These are phyloP conservation scores for Alternaria triticina DNA, from an alignment of 2,329 filamentous ascomycete species.

Conservation along the genomic window DNA sequence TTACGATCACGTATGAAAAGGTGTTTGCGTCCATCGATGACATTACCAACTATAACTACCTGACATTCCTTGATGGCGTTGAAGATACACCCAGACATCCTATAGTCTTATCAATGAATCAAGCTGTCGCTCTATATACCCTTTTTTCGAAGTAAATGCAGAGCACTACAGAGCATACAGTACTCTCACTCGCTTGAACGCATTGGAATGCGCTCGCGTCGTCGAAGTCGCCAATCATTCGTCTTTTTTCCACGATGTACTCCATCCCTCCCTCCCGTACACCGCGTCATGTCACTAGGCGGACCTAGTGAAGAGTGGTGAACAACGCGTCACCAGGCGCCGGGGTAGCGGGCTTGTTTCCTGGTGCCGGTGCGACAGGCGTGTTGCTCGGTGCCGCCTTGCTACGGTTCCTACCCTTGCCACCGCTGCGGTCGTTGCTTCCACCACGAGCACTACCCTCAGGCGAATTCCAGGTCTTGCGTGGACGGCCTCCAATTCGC, in stretches of 20 bases:
- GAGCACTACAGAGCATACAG: neutral
- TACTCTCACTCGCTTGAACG: neutral
- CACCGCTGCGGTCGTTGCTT: neutral
- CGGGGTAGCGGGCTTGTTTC: neutral
- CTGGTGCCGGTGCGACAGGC: neutral
- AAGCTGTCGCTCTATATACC: neutral
- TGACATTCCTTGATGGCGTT: neutral
- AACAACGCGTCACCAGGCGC: neutral
- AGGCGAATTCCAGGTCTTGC: neutral
- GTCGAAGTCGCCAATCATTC: neutral
- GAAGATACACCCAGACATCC: neutral
- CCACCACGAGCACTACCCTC: neutral
- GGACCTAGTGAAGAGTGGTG: neutral
- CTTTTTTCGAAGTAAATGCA: neutral
- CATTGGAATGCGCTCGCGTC: neutral
- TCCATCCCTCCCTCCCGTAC: neutral
- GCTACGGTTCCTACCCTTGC: neutral
- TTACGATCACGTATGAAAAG: neutral
- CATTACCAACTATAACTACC: neutral
- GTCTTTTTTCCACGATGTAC: neutral
- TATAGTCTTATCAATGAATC: neutral
- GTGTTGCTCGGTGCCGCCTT: neutral
- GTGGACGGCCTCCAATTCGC: neutral
- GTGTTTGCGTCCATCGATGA: neutral
- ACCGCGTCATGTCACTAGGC: neutral